phyloP scores from a whole-genome alignment of 495 filamentous ascomycete genomes.

The Cenococcum geophilum region DNA sequence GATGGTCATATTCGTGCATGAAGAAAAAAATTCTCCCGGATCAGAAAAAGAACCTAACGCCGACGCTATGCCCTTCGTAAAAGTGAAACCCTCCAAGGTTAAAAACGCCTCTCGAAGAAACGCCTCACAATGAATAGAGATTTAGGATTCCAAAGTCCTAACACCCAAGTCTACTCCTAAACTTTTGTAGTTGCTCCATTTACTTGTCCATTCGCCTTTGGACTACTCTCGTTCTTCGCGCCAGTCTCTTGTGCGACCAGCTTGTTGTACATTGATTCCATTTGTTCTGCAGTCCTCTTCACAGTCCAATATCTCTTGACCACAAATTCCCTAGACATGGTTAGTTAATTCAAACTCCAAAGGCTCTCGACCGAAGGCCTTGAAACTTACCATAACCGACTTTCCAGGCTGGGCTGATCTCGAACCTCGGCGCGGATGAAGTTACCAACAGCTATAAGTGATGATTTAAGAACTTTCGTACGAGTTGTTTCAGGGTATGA shows the following conservation, averaged over 20 bases:
- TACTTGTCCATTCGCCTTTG: constrained; percentile 8
- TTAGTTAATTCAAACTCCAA: not conserved
- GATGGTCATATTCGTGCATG: constrained; percentile 4
- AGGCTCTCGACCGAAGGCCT: not conserved
- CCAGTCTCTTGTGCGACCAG: constrained; percentile 19
- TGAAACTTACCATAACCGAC: constrained; percentile 40
- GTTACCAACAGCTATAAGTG: constrained; percentile 47
- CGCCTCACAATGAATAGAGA: constrained; percentile 8
- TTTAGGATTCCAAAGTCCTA: constrained; percentile 1
- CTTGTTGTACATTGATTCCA: constrained; percentile 25
- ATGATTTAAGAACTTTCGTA: constrained; percentile 48
- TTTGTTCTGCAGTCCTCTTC: constrained; percentile 11
- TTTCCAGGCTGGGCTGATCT: constrained; percentile 33
- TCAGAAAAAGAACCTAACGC: constrained; percentile 12
- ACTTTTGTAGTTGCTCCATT: constrained; percentile 12
- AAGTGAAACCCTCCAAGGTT: not conserved
- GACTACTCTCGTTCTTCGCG: not conserved
- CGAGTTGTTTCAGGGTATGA: constrained; percentile 53
- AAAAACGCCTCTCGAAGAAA: too few relatives aligned
- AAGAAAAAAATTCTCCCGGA: not conserved
- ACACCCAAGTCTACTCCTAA: not conserved
- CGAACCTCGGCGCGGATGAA: constrained; percentile 43
- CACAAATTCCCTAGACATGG: constrained; percentile 37
- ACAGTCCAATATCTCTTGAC: constrained; percentile 40
- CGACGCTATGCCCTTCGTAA: constrained; percentile 22